A percentile compares a stretch with the other conserved stretches of the same genome.
Evolutionary conservation across 768 basidiomycete species (phyloP).

Genomic region (Xerocomellus amylosporus): DNA sequence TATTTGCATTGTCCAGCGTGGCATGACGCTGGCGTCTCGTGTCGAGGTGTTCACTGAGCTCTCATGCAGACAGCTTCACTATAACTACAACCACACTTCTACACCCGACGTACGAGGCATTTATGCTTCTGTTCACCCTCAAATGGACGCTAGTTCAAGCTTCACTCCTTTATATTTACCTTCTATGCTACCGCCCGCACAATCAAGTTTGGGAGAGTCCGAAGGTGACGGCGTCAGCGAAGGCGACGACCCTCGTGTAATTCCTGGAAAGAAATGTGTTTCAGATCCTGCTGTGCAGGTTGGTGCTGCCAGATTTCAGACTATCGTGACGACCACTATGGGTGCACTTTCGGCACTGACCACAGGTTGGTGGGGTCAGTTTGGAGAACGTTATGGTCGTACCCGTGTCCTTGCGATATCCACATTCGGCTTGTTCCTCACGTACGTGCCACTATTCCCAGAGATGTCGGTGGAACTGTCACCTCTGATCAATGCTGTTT

Average conservation of each 20-base stretch:
- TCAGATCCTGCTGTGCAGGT: constrained; percentile 60
- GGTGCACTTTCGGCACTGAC: constrained; percentile 77
- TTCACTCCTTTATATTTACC: constrained; percentile 13
- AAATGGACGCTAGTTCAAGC: constrained; percentile 5
- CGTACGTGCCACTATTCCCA: constrained; percentile 48
- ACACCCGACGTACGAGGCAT: neutral
- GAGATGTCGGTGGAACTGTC: neutral
- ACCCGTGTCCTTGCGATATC: constrained; percentile 69
- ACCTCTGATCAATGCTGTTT: constrained; percentile 3
- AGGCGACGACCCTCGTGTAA: constrained; percentile 38
- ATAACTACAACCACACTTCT: constrained; percentile 40
- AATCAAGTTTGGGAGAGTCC: constrained; percentile 14
- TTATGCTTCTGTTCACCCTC: constrained; percentile 1
- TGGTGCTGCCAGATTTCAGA: constrained; percentile 70
- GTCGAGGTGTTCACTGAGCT: constrained; percentile 79
- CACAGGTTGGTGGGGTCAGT: constrained; percentile 84
- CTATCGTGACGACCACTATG: constrained; percentile 72
- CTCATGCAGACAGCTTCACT: constrained; percentile 60
- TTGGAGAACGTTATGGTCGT: constrained; percentile 73
- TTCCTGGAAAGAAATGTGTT: constrained; percentile 39
- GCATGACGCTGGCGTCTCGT: constrained; percentile 74
- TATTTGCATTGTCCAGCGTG: constrained; percentile 49
- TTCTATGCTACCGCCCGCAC: neutral
- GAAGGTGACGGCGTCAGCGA: constrained; percentile 31
- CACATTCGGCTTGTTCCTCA: constrained; percentile 65